Percentiles rank a stretch among this genome's conserved stretches.
These are phyloP conservation scores for Fusarium decemcellulare DNA, from an alignment of 2,329 filamentous ascomycete genomes.

Conservation along the genomic window DNA sequence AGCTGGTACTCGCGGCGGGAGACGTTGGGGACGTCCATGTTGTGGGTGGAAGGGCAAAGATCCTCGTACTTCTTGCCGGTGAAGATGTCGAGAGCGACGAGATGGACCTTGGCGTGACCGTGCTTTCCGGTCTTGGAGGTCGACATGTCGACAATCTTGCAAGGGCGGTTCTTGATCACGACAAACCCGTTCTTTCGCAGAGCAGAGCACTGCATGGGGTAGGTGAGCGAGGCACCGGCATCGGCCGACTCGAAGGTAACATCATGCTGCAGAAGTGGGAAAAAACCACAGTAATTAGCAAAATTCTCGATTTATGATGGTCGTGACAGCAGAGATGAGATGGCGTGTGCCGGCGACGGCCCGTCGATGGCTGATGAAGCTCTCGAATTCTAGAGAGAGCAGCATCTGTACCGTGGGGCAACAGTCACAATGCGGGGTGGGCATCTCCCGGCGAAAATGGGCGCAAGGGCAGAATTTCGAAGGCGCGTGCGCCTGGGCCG, in stretches of 20 bases:
- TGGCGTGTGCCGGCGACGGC: conserved; percentile 13
- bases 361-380: conserved; percentile 25
- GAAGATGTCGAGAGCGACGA: conserved; percentile 99
- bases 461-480: conserved; percentile 43
- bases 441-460: conserved; percentile 53
- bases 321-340: background rate
- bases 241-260: conserved; percentile 90
- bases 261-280: conserved; percentile 68
- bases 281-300: conserved; percentile 41
- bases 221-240: conserved; percentile 95
- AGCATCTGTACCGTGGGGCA: conserved; percentile 52
- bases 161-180: conserved; percentile 98
- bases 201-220: conserved; percentile 99
- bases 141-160: conserved; percentile 99
- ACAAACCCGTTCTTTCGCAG: conserved; percentile 99
- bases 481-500: conserved; percentile 41
- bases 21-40: conserved; percentile 99
- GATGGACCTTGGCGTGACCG: conserved; percentile 99
- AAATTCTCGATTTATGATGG: conserved; percentile 15
- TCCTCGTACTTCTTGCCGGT: conserved; percentile 99
- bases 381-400: conserved; percentile 6
- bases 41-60: conserved; percentile 96
- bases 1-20: conserved; percentile 92
- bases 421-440: conserved; percentile 63
- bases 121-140: conserved; percentile 99